Percentiles rank a stretch among this genome's conserved stretches.
These are phyloP conservation scores for Magnusiomyces suaveolens DNA, from an alignment of 1,139 yeast genomes.

Conservation along the genomic window DNA sequence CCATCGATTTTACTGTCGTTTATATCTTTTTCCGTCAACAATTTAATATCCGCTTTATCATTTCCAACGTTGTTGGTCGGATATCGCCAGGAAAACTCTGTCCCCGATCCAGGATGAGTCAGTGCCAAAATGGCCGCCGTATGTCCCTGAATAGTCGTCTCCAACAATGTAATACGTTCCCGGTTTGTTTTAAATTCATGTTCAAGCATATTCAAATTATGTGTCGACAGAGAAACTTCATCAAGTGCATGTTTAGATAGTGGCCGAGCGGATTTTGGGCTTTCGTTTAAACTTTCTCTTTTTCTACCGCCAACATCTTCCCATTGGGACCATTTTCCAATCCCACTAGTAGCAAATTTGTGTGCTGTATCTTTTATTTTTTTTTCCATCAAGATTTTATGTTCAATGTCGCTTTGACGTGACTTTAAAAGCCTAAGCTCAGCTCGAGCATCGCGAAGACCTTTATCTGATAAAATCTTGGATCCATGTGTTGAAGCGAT, in stretches of 20 bases:
- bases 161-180: constrained; percentile 20
- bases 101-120: constrained; percentile 21
- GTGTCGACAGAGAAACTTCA: constrained; percentile 25
- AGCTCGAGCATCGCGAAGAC: constrained; percentile 26
- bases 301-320: too few species aligned
- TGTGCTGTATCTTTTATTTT: constrained; percentile 31
- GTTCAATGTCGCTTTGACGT: constrained; percentile 23
- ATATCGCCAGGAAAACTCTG: neutral
- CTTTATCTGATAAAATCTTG: constrained; percentile 27
- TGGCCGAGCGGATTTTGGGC: constrained; percentile 13
- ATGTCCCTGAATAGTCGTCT: constrained; percentile 24
- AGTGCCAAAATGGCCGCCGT: constrained; percentile 29
- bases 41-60: neutral
- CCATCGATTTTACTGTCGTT: too few species aligned
- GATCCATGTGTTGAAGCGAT: constrained; percentile 26
- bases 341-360: neutral
- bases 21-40: too few species aligned
- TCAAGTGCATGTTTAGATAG: constrained; percentile 31
- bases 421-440: constrained; percentile 22
- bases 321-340: neutral
- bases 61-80: neutral
- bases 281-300: neutral
- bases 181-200: constrained; percentile 18
- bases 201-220: constrained; percentile 23
- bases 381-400: constrained; percentile 27